Base-by-base conservation (phyloP, 306 rosid genomes). In the Begonia fuchsioides region DNA sequence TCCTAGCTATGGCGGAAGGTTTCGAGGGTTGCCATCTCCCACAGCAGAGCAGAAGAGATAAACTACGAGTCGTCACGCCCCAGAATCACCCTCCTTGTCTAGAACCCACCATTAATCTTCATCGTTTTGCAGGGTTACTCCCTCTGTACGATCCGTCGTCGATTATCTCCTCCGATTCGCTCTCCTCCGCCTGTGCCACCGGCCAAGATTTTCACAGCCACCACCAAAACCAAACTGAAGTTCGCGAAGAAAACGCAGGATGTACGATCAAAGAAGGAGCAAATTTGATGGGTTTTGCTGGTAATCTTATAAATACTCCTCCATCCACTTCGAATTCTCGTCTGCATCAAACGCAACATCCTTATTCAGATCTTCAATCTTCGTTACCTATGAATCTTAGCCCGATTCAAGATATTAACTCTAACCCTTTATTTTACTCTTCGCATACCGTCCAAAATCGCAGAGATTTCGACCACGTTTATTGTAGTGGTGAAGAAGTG, bases 1-100 rank as follows among this genome's bases (percentile, higher is more conserved):
- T 2, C 15, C 59, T 26, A 32, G 47, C 55, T 58, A 86, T 86
- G 95, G 93, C 80, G 59, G 86, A 81, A 66, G 77, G 79, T 56
- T 81, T 67, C 43, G 93, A 76, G 53, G 63, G 78, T 13, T 76
- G 71, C 71, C 95, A 86, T 72, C 78, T 78, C 44, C 93, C 95
- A 8, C 95, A 81, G 12, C 88, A 81, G 59, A 86, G 93, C 56
- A 57, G 95, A 54, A 67, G 95, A 70, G 93, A 81, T 44, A 86
- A 86, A 65, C 88, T 86, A 11, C 57, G 95, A 56, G 68, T 67
- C 8, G 41, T 82, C 3, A 20, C 49, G 0, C 44, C 53, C 48
- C 69, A 57, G 51, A 46, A 53, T 39, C 53, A 63, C 35, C 68
- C 58, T 32, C 35, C 35, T 26, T 26, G 35, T 26, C 54, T 66